Evolutionary conservation across 768 basidiomycete species (phyloP).

Genomic region (Galerina marginata): DNA sequence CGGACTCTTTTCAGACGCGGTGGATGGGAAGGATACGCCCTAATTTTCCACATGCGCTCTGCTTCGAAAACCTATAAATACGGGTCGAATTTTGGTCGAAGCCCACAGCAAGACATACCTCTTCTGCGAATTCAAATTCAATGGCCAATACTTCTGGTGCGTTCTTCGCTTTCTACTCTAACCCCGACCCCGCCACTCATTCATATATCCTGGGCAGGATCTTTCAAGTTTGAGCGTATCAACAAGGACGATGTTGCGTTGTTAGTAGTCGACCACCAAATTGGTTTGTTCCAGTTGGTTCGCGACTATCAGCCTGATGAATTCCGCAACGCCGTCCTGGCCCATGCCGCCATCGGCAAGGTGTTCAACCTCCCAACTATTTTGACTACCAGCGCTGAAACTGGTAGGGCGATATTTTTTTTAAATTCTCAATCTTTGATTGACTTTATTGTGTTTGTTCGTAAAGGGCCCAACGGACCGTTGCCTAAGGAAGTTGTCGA

Average conservation of each 20-base stretch:
- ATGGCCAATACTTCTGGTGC: no score
- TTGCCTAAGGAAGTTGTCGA: slow-evolving; percentile 48
- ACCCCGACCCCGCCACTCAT: no score
- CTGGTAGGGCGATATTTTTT: slow-evolving; percentile 32
- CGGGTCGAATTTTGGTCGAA: no score
- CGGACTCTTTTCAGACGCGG: no score
- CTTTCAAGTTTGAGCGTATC: slow-evolving; percentile 28
- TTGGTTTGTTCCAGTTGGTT: slow-evolving; percentile 52
- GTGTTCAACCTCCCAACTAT: slow-evolving; percentile 51
- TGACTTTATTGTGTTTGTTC: not conserved
- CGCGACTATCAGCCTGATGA: slow-evolving; percentile 45
- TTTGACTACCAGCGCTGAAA: slow-evolving; percentile 50
- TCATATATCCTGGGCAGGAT: not conserved
- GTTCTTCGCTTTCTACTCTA: no score
- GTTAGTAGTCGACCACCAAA: slow-evolving; percentile 55
- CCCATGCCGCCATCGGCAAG: slow-evolving; percentile 51
- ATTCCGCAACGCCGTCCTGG: slow-evolving; percentile 50
- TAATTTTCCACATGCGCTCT: no score
- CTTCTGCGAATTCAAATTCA: not conserved
- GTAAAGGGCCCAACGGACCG: slow-evolving; percentile 52
- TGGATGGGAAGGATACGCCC: no score
- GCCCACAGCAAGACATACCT: not conserved
- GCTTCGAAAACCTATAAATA: no score
- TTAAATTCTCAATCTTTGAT: not conserved
- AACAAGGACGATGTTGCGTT: slow-evolving; percentile 49